Base-by-base conservation (phyloP, 495 filamentous ascomycete genomes). In the Penicillium flavigenum region DNA sequence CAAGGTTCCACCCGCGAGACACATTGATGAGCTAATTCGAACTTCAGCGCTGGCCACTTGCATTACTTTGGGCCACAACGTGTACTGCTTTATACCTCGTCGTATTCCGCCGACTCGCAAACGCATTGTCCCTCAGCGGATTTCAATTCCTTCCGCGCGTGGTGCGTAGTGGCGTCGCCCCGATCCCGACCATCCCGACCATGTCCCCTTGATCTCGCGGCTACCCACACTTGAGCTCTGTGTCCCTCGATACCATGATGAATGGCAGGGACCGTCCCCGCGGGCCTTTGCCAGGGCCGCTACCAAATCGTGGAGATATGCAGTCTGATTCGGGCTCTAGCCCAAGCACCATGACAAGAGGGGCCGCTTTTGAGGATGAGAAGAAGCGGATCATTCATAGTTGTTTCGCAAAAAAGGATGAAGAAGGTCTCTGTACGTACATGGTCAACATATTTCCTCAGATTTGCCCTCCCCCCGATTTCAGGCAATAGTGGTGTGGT, bases 361-460 rank as follows among this genome's bases (percentile, higher is more conserved):
- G 93, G 9, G 90, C 96, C 75, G 82, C 83, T 62, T 98, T 96
- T 69, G 92, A 98, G 72, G 91, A 98, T 63, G 94, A 98, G 77
- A 96, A 96, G 82, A 82, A 79, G 71, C 82, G 94, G 60, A 96
- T 98, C 52, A 89, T 93, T 34, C 85, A 90, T 57, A 96, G 89
- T 66, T 96, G 90, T 73, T 98, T 96, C 73, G 80, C 79, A 54
- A 97, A 92, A 78, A 86, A 85, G 65, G 94, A 98, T 65, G 80
- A 79, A 34, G 89, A 92, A 71, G 91, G 90, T 47, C 83, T 86
- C 43, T 79, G 89, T 92, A 85, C 65, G 87, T 55, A 55, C 39
- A 38, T 20, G 4, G 76, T 51, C 59, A 46, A 56, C 26, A 36
- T 54, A 43, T 50, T 46, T 51, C 29, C 43, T 53, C 45, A 10